These are phyloP conservation scores for Dictyostelium brefeldianum DNA, from an alignment of 78 protist genomes.

Conservation along the genomic window DNA sequence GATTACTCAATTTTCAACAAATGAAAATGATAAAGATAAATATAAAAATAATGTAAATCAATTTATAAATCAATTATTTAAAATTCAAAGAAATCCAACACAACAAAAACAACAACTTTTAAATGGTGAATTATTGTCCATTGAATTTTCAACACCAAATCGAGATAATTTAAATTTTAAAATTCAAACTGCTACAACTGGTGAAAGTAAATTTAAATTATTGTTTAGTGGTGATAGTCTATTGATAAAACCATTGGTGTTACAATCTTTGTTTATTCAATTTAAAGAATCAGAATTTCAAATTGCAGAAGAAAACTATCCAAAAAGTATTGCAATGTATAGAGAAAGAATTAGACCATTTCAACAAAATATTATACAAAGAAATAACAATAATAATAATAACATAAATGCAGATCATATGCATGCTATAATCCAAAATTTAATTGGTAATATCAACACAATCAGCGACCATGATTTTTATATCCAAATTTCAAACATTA, in stretches of 20 bases:
- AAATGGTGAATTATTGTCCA: too few relatives aligned
- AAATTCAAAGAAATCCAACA: too few relatives aligned
- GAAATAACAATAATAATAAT: neutral
- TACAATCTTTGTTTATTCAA: neutral
- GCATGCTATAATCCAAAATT: neutral
- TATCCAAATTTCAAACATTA: neutral
- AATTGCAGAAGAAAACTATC: neutral
- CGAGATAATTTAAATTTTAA: neutral
- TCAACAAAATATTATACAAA: neutral
- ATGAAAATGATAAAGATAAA: too few relatives aligned
- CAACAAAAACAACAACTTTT: too few relatives aligned
- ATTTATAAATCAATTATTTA: too few relatives aligned
- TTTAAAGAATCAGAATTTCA: neutral
- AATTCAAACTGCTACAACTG: neutral
- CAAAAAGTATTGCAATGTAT: too few relatives aligned
- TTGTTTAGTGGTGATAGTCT: neutral
- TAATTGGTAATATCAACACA: neutral
- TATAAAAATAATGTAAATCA: too few relatives aligned
- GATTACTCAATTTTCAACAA: too few relatives aligned
- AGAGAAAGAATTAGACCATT: too few relatives aligned
- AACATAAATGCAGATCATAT: neutral
- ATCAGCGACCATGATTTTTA: neutral
- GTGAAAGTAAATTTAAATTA: too few relatives aligned
- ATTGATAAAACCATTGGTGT: neutral
- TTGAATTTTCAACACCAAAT: slow-evolving; percentile 11